Percentiles rank a stretch among this genome's conserved stretches.
Conservation (phyloP, 2,329 filamentous ascomycete genomes). For the Periconia sp. region DNA sequence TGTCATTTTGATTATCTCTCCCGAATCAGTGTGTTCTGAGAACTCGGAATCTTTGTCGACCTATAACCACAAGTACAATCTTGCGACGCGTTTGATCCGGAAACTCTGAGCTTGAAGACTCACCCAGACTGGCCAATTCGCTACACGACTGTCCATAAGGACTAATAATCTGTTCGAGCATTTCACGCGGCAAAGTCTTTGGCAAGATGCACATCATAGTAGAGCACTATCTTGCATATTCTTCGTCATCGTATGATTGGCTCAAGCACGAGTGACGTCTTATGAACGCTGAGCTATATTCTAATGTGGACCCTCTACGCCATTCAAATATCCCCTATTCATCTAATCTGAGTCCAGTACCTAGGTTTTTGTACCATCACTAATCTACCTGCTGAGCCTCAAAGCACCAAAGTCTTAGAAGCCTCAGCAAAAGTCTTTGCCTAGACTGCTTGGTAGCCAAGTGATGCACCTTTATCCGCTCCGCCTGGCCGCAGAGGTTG, state of each 20-base stretch:
- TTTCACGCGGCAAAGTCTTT: not conserved
- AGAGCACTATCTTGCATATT: slow-evolving; percentile 7
- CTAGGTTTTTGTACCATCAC: slow-evolving; percentile 16
- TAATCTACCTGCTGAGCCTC: slow-evolving; percentile 11
- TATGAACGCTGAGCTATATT: slow-evolving; percentile 12
- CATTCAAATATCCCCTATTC: slow-evolving; percentile 8
- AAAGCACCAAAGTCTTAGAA: slow-evolving; percentile 8
- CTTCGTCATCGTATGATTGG: slow-evolving; percentile 6
- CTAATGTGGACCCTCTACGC: slow-evolving; percentile 5
- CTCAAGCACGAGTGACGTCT: not conserved
- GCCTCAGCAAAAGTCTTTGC: slow-evolving; percentile 5
- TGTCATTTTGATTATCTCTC: too few relatives aligned
- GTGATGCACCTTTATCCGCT: slow-evolving; percentile 23
- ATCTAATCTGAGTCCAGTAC: slow-evolving; percentile 17
- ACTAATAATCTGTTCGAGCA: too few relatives aligned
- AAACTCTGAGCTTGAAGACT: too few relatives aligned
- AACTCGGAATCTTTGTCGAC: too few relatives aligned
- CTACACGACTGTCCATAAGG: too few relatives aligned
- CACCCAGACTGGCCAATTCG: too few relatives aligned
- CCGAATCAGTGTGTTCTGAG: too few relatives aligned
- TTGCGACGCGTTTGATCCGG: too few relatives aligned
- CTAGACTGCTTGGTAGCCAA: slow-evolving; percentile 14
- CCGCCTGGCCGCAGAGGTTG: slow-evolving; percentile 13
- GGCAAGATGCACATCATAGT: not conserved
- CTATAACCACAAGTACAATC: too few relatives aligned